Evolutionary conservation across 176 grass and related monocot species (phyloP).

Genomic region (Dactylis glomerata): DNA sequence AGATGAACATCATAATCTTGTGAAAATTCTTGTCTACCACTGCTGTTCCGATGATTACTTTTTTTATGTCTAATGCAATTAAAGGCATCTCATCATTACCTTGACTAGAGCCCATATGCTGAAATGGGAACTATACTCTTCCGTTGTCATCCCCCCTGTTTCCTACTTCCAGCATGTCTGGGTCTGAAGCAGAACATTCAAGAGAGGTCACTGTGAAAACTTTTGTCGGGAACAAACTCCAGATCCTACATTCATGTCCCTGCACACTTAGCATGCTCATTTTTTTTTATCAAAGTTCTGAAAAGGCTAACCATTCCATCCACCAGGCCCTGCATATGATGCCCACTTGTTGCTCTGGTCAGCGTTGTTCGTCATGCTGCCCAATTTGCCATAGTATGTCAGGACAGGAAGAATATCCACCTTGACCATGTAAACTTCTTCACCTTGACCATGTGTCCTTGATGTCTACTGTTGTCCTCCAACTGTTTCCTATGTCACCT

Average conservation of each 20-base stretch:
- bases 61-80: background rate
- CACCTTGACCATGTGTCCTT: constrained; percentile 53
- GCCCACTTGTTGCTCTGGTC: constrained; percentile 53
- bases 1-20: background rate
- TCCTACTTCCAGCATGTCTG: constrained; percentile 55
- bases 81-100: constrained; percentile 22
- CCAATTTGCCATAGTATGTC: background rate
- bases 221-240: background rate
- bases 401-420: background rate
- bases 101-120: constrained; percentile 56
- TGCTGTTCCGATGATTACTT: background rate
- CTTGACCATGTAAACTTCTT: background rate
- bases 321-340: constrained; percentile 58
- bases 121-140: constrained; percentile 51
- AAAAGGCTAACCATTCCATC: constrained; percentile 64
- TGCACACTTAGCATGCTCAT: constrained; percentile 3
- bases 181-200: constrained; percentile 24
- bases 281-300: background rate
- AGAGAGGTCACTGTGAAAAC: background rate
- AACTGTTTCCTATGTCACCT: constrained; percentile 55
- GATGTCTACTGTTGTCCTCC: constrained; percentile 72
- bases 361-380: constrained; percentile 46
- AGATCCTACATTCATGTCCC: background rate
- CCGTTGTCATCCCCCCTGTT: constrained; percentile 46
- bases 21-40: background rate